Evolutionary conservation across 768 basidiomycete genomes (phyloP).

Genomic region (Auricularia sp.): DNA sequence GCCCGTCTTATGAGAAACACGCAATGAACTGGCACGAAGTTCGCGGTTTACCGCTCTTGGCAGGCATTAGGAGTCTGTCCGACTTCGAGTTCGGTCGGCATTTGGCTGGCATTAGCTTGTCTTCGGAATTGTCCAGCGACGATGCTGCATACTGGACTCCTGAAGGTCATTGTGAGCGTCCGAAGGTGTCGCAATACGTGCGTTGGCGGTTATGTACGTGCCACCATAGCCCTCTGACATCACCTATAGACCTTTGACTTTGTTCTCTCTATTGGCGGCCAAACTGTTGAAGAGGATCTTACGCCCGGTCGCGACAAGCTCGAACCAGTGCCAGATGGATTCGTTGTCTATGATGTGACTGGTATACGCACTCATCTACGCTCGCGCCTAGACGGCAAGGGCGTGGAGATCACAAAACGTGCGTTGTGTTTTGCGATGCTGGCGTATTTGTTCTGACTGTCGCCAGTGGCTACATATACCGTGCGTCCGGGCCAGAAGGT

Average conservation of each 20-base stretch:
- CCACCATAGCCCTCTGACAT: background rate
- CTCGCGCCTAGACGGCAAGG: constrained; percentile 68
- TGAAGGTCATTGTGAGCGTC: constrained; percentile 67
- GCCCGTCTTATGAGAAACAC: constrained; percentile 52
- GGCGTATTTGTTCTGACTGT: background rate
- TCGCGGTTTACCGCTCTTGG: constrained; percentile 39
- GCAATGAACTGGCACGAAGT: constrained; percentile 19
- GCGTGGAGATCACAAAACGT: constrained; percentile 83
- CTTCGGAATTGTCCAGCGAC: constrained; percentile 31
- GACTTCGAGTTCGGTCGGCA: constrained; percentile 77
- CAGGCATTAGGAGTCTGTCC: constrained; percentile 57
- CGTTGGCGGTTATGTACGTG: constrained; percentile 19
- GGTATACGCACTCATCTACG: constrained; percentile 74
- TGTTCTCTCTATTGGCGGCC: constrained; percentile 54
- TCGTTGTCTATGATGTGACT: constrained; percentile 62
- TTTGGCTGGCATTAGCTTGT: constrained; percentile 46
- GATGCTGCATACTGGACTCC: constrained; percentile 41
- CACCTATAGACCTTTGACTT: constrained; percentile 66
- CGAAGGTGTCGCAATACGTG: constrained; percentile 59
- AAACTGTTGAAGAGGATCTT: constrained; percentile 49
- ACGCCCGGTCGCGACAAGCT: constrained; percentile 62
- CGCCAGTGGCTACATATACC: constrained; percentile 67
- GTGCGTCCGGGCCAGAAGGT: constrained; percentile 75
- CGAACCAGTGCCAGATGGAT: constrained; percentile 52
- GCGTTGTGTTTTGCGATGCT: constrained; percentile 18